phyloP scores from a whole-genome alignment of 2,329 filamentous ascomycete genomes.

The Nectriaceae sp. region DNA sequence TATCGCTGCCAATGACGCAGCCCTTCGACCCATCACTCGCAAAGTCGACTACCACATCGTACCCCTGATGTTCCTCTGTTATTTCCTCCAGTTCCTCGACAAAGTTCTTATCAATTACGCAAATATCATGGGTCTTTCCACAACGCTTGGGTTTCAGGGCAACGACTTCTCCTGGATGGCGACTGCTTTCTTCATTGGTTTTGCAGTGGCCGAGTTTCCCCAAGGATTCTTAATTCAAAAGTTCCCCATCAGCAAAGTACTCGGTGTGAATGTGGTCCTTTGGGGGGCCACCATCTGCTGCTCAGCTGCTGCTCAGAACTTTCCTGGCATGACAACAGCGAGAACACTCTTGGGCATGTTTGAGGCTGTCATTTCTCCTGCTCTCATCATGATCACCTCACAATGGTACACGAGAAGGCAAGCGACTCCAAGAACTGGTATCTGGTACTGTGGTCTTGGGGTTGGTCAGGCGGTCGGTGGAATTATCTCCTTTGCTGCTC shows the following conservation, averaged over 20 bases:
- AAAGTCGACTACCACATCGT: constrained; percentile 29
- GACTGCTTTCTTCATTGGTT: constrained; percentile 33
- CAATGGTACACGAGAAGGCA: constrained; percentile 44
- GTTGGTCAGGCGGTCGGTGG: constrained; percentile 42
- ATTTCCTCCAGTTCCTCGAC: constrained; percentile 30
- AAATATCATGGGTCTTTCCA: constrained; percentile 32
- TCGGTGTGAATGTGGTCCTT: constrained; percentile 33
- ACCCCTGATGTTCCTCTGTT: constrained; percentile 29
- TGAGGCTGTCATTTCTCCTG: constrained; percentile 50
- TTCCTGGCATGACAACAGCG: constrained; percentile 42
- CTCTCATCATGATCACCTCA: constrained; percentile 51
- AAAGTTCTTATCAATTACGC: constrained; percentile 32
- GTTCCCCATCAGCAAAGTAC: constrained; percentile 35
- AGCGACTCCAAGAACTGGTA: constrained; percentile 46
- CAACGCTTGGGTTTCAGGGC: constrained; percentile 30
- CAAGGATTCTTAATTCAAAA: constrained; percentile 35
- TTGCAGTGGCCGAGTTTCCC: constrained; percentile 31
- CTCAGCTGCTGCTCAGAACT: constrained; percentile 43
- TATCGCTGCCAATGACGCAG: not conserved
- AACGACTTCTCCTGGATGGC: constrained; percentile 36
- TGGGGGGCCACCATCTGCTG: constrained; percentile 45
- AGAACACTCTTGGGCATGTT: constrained; percentile 49
- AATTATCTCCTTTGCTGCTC: constrained; percentile 52
- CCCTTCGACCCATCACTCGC: constrained; percentile 17
- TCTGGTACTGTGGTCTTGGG: constrained; percentile 32